These are phyloP conservation scores for Durotheca rogersii DNA, from an alignment of 495 filamentous ascomycete species.

Conservation along the genomic window DNA sequence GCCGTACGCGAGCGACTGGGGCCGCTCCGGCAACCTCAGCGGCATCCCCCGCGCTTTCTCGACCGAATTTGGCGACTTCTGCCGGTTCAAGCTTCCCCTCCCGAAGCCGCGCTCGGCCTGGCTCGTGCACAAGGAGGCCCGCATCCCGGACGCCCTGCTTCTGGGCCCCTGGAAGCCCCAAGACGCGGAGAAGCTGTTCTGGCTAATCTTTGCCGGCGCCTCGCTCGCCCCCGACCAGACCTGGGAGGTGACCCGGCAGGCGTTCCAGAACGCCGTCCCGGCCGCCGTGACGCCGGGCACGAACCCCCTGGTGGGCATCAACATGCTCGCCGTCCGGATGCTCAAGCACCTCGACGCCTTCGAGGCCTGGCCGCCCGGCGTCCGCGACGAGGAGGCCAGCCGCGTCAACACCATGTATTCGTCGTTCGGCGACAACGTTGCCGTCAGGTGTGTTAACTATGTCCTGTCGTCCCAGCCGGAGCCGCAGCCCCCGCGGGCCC, in stretches of 20 bases:
- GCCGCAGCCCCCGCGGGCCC: no score
- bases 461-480: no score
- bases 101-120: slow-evolving; percentile 16
- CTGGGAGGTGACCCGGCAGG: slow-evolving; percentile 39
- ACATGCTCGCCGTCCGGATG: background rate
- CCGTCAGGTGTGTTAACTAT: no score
- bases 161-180: slow-evolving; percentile 30
- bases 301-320: background rate
- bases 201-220: slow-evolving; percentile 40
- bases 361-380: no score
- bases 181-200: slow-evolving; percentile 37
- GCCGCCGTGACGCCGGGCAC: background rate
- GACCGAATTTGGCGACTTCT: slow-evolving; percentile 24
- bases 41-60: no score
- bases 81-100: background rate
- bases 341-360: background rate
- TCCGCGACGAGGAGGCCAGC: no score
- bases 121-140: slow-evolving; percentile 28
- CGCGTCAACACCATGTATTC: no score
- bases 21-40: no score
- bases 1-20: background rate
- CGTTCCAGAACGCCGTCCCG: slow-evolving; percentile 11
- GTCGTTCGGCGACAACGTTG: no score
- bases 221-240: slow-evolving; percentile 19
- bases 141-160: slow-evolving; percentile 39